Evolutionary conservation across 352 stramenopile species (phyloP), one percentile per base, ranked within the genome.

Genomic region (Globisporangium apiculatum): DNA sequence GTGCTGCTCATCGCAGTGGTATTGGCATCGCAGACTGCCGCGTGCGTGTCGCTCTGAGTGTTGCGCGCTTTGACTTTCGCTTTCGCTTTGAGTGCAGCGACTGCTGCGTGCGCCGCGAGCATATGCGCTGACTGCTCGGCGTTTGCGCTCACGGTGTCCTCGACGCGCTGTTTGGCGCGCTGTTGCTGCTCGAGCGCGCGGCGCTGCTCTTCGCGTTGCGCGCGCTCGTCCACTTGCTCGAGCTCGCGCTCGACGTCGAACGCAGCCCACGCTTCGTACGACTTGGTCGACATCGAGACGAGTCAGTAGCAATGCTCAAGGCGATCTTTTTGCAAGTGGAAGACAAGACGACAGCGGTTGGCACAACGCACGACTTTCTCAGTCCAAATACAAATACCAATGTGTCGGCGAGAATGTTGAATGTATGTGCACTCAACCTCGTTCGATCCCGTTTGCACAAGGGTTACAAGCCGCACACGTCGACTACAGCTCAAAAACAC

Each of bases 171-270:
- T 65, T 88, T 87, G 38, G 72, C 74, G 11, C 60, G 60, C 47
- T 54, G 35, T 51, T 82, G 75, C 52, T 68, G 65, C 43, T 70
- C 57, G 50, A 68, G 51, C 49, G 74, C 60, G 48, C 61, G 67
- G 15, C 75, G 53, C 48, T 76, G 67, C 31, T 55, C 54, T 14
- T 83, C 69, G 1, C 40, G 63, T 40, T 77, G 57, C 38, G 68
- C 62, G n/a, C 54, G 37, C 48, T 69, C 42, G 40, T 91, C 78
- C 51, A 87, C 69, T 55, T 65, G 75, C 66, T 60, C 66, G 14
- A 91, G 68, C 60, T 87, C 81, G 47, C 73, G 66, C 37, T 91
- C 81, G 35, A 87, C 81, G 62, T 91, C 78, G 61, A 77, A 91
- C 52, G 66, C 72, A 51, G 65, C 71, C 81, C 81, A 91, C 24